These are phyloP conservation scores for Polyporus tsugae DNA, from an alignment of 1,284 basidiomycete genomes.

Conservation along the genomic window DNA sequence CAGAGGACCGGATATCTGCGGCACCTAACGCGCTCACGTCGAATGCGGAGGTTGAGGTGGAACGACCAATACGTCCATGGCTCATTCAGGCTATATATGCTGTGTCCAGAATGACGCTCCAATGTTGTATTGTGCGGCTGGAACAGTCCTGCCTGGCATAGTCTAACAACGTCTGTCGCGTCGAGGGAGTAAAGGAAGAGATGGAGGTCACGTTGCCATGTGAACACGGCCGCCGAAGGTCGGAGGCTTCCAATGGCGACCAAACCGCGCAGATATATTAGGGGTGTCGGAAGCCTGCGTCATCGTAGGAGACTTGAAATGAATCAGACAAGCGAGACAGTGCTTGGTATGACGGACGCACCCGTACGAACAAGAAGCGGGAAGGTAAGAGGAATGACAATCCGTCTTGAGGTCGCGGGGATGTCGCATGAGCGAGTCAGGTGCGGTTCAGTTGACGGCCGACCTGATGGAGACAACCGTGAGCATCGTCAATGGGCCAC, in stretches of 20 bases:
- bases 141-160: neutral
- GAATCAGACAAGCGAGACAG: neutral
- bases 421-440: neutral
- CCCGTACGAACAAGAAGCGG: neutral
- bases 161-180: neutral
- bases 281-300: too few relatives aligned
- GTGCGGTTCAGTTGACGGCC: neutral
- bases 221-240: neutral
- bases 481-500: too few relatives aligned
- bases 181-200: neutral
- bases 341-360: neutral
- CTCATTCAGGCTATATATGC: neutral
- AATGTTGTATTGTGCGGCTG: neutral
- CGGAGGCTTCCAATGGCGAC: neutral
- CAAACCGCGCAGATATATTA: neutral
- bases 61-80: neutral
- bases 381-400: neutral
- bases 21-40: neutral
- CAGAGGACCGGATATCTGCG: neutral
- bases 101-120: neutral
- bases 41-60: slow-evolving; percentile 1
- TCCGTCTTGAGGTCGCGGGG: neutral
- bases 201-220: neutral
- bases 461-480: neutral
- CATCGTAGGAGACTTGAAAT: too few relatives aligned